A percentile compares a stretch with the other conserved stretches of the same genome.
phyloP scores from a whole-genome alignment of 164 flowering plant species.

The Tinospora cordifolia region DNA sequence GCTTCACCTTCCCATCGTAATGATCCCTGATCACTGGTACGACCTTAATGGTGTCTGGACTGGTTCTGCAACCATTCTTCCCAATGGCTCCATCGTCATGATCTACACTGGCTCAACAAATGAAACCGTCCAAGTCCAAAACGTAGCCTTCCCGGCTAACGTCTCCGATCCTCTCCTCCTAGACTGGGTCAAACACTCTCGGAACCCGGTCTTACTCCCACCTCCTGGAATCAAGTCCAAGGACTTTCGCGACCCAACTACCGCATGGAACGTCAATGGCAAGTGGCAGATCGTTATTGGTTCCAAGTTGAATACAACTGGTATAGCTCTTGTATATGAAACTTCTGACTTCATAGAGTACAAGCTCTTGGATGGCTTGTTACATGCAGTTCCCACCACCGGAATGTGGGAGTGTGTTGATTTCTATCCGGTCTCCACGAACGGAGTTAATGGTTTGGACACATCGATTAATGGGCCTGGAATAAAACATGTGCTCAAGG shows the following conservation, averaged over 20 bases:
- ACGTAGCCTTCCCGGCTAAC: constrained; percentile 61
- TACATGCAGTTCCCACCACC: constrained; percentile 60
- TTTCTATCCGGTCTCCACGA: constrained; percentile 61
- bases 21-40: constrained; percentile 75
- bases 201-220: constrained; percentile 65
- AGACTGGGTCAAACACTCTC: constrained; percentile 60
- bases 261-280: constrained; percentile 55
- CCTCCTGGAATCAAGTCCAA: constrained; percentile 47
- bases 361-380: constrained; percentile 26
- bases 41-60: constrained; percentile 81
- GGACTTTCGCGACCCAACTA: constrained; percentile 83
- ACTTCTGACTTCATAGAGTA: constrained; percentile 52
- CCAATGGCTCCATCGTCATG: constrained; percentile 57
- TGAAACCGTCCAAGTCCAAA: constrained; percentile 61
- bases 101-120: constrained; percentile 79
- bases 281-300: constrained; percentile 64
- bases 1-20: constrained; percentile 68
- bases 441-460: constrained; percentile 42
- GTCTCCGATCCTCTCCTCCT: constrained; percentile 65
- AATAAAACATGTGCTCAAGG: constrained; percentile 69
- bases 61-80: constrained; percentile 83
- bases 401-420: constrained; percentile 99
- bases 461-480: constrained; percentile 52
- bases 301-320: constrained; percentile 48
- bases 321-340: constrained; percentile 55